Base-by-base conservation (phyloP, 202 grass and related monocot genomes). In the Digitaria exilis region DNA sequence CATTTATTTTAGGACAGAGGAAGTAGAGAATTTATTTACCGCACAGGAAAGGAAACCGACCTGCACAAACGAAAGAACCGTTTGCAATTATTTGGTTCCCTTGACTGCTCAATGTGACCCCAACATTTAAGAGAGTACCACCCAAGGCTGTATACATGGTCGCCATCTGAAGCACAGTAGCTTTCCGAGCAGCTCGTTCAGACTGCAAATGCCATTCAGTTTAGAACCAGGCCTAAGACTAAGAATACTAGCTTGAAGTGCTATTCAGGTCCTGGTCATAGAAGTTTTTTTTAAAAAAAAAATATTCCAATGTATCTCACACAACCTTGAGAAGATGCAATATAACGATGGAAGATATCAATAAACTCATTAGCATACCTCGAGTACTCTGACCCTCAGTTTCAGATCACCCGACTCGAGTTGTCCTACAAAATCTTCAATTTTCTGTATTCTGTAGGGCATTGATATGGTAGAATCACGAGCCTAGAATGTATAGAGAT, bases 321-420 rank as follows among this genome's bases (percentile, higher is more conserved):
- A 57, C 29, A 88, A 39, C 37, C 22, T 56, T 8, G 21, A 81
- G 49, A 78, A 72, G 32, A 72, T 52, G 41, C 21, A 75, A 79
- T 3, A 60, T 43, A 74, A 18, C 21, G 69, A 39, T 39, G 37
- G 37, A 8, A 39, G 37, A 39, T 7, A 39, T 39, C 37, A 39
- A 66, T 39, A 49, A 55, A 79, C 3, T 74, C 10, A 80, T 44
- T 67, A 35, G 29, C 76, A 84, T 93, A 93, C 96, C 96, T 98
- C 96, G 70, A 98, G 91, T 80, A 98, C 96, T 85, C 92, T 89
- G 82, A 98, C 96, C 57, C 92, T 88, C 43, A 98, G 90, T 83
- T 95, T 98, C 45, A 95, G 71, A 80, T 98, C 96, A 59, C 96
- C 96, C 0, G 90, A 93, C 46, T 98, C 96, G 8, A 98, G 92